These are phyloP conservation scores for Achaetomium macrosporum DNA, from an alignment of 2,329 filamentous ascomycete genomes.

Conservation along the genomic window DNA sequence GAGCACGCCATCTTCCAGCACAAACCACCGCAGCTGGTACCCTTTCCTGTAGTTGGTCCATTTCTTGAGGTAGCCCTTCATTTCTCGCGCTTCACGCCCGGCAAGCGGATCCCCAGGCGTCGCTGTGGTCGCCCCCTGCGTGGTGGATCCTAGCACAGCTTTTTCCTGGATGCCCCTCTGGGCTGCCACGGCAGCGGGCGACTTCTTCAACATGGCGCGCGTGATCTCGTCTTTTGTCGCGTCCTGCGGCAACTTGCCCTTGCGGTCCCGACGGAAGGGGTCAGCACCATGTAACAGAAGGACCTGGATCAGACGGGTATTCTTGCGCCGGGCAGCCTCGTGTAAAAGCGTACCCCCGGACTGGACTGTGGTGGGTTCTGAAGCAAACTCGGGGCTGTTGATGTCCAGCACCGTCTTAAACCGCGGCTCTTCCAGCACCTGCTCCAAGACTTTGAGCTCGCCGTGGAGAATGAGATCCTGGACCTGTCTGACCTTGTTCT, in stretches of 20 bases:
- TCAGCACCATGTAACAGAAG: constrained; percentile 91
- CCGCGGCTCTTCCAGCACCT: constrained; percentile 75
- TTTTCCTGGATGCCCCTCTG: constrained; percentile 96
- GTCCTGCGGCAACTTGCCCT: constrained; percentile 91
- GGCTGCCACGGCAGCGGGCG: constrained; percentile 86
- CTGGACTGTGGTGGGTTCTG: constrained; percentile 69
- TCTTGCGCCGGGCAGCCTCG: constrained; percentile 83
- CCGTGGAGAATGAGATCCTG: constrained; percentile 68
- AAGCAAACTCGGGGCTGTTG: constrained; percentile 83
- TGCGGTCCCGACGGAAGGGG: constrained; percentile 89
- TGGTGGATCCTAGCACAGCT: constrained; percentile 77
- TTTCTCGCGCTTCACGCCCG: constrained; percentile 84
- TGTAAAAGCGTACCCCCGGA: constrained; percentile 89
- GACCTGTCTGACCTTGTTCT: constrained; percentile 76
- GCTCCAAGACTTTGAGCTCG: constrained; percentile 73
- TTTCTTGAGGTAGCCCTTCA: constrained; percentile 98
- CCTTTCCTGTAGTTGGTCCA: constrained; percentile 99
- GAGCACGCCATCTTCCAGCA: constrained; percentile 91
- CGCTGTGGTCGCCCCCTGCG: constrained; percentile 48
- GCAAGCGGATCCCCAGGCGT: constrained; percentile 56
- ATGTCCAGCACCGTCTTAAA: constrained; percentile 86
- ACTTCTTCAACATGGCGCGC: constrained; percentile 82
- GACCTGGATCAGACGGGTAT: constrained; percentile 81
- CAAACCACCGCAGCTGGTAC: constrained; percentile 96
- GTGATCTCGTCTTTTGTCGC: constrained; percentile 93